Evolutionary conservation across 768 basidiomycete genomes (phyloP), one percentile per base, ranked within the genome.

Genomic region (Boletus speciosus): DNA sequence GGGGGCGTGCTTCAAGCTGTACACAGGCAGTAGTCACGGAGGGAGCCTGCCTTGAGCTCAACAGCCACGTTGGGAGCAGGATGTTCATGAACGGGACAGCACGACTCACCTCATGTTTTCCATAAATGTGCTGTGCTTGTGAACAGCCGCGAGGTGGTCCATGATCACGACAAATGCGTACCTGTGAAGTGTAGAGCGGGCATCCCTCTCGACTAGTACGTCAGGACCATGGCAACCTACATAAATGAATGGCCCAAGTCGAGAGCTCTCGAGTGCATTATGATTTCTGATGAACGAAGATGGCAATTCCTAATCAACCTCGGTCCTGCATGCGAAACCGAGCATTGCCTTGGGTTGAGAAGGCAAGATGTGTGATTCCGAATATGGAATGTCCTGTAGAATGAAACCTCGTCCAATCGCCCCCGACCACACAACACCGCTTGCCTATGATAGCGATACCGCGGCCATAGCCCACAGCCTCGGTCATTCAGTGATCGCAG

Each of bases 51-150:
- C 67, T 71, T 66, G 65, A 71, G 65, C 65, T 72, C 64, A 62
- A 60, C 54, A 53, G 69, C 69, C 71, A 71, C 70, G 69, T 66
- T 69, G 64, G 56, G 55, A 35, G 49, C 68, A 66, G 64, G 60
- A 65, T 62, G 61, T 54, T 65, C 69, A 64, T 61, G 66, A 63
- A 69, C 44, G 57, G 52, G 68, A 58, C 58, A 61, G 44, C 67
- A 70, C 66, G 67, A 64, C 69, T 49, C 63, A 71, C 69, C 69
- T 71, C 69, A 72, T 71, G 69, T 69, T 71, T 71, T 65, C 69
- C 67, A 64, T 72, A 63, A 61, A 58, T 56, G 58, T 60, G 66
- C 59, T 36, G 56, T 71, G 63, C 63, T 59, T 61, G 61, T 43
- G 63, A 65, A 69, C 57, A 66, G 63, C 65, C 70, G 66, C 69